A percentile compares a stretch with the other conserved stretches of the same genome.
Conservation (phyloP, 192 early-diverging fungal species). For the Chytriomyces confervae region DNA sequence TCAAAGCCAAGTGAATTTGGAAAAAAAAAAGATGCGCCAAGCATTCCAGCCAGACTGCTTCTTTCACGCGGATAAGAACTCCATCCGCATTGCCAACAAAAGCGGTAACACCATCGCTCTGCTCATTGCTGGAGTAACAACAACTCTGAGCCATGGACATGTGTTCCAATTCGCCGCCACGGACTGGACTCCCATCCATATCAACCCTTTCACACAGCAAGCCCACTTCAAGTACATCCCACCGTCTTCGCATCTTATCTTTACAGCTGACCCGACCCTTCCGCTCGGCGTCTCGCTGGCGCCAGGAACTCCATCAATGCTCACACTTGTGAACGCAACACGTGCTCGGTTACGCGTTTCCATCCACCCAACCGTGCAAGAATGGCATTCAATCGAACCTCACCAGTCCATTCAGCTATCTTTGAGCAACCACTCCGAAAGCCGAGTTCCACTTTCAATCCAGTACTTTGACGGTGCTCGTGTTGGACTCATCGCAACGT, state of each 20-base stretch:
- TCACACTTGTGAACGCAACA: not conserved
- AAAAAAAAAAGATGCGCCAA: not conserved
- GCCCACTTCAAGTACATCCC: not conserved
- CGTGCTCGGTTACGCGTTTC: not conserved
- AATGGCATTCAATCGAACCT: not conserved
- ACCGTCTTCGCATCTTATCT: not conserved
- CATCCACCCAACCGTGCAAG: not conserved
- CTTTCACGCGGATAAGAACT: not conserved
- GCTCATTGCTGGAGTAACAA: not conserved
- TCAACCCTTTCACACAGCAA: not conserved
- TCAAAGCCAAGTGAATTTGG: not conserved
- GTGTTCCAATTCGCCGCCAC: not conserved
- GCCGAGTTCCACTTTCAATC: not conserved
- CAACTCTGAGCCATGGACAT: not conserved
- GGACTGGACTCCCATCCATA: not conserved
- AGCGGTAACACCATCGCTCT: not conserved
- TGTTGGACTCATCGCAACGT: not conserved
- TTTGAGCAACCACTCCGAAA: not conserved
- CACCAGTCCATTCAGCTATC: not conserved
- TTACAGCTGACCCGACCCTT: not conserved
- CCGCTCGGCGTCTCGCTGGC: not conserved
- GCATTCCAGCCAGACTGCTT: not conserved
- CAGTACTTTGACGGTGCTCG: conserved; percentile 8
- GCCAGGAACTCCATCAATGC: not conserved
- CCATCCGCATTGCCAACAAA: not conserved